Evolutionary conservation across 2,329 filamentous ascomycete species (phyloP).

Genomic region (Trichoderma atroviride): DNA sequence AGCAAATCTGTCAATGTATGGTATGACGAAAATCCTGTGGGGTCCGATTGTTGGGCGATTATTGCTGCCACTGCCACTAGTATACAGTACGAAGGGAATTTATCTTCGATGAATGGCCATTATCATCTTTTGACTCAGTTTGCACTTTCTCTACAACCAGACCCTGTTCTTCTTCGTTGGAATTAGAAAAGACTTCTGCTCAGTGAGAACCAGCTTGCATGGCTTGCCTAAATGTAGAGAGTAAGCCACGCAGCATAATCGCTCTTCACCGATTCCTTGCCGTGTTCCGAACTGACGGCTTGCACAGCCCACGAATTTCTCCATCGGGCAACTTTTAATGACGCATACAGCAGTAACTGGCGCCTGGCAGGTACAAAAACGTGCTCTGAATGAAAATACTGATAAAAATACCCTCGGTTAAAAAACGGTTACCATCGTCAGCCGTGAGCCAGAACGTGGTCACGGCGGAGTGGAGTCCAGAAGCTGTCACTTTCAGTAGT

Average conservation of each 20-base stretch:
- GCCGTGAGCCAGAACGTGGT: background rate
- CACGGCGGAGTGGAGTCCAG: background rate
- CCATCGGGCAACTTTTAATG: background rate
- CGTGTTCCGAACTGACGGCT: background rate
- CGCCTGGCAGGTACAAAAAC: background rate
- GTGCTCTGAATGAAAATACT: background rate
- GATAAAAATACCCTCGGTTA: background rate
- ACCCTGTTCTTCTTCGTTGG: too few relatives aligned
- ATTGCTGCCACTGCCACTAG: background rate
- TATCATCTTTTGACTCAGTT: too few relatives aligned
- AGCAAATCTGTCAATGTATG: background rate
- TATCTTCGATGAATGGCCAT: background rate
- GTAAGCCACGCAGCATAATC: background rate
- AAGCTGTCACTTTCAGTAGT: background rate
- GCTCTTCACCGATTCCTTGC: background rate
- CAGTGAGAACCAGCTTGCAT: background rate
- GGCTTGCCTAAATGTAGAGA: background rate
- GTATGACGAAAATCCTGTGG: constrained; percentile 1
- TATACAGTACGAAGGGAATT: background rate
- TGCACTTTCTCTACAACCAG: background rate
- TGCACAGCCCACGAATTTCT: background rate
- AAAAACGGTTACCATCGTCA: background rate
- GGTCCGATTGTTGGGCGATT: background rate
- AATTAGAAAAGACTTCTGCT: background rate
- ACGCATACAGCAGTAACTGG: too few relatives aligned